Base-by-base conservation (phyloP, 2,329 filamentous ascomycete genomes). In the Stachybotrys chartarum region DNA sequence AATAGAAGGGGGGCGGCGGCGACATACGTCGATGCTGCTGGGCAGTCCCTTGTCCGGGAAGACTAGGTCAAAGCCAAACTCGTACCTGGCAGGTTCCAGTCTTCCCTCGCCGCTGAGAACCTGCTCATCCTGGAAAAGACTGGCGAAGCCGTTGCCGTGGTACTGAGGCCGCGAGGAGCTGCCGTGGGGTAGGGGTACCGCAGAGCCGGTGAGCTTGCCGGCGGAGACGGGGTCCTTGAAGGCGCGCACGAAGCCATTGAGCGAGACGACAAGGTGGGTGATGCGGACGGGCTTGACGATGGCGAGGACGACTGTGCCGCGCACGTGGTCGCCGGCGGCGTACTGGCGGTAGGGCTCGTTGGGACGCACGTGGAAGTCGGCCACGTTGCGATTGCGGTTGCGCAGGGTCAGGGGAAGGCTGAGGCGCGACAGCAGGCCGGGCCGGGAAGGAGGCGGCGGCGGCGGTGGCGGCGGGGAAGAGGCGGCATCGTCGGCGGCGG, bases 21-120 rank as follows among this genome's bases (percentile, higher is more conserved):
- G 51, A 78, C 89, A 67, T 81, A 97, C 93, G 74, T 96, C 92
- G 66, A 99, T 93, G 70, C 93, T 97, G 72, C 90, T 96, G n/a
- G 90, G 90, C 56, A 94, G 73, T 6, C 81, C 82, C 62, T 84
- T 81, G 52, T 80, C 76, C 2, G 87, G 87, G 61, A 91, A 90
- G 55, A 86, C 75, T 59, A 90, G 72, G 64, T 90, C 84, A 62
- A 90, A 91, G 57, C 88, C 85, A 70, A 94, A 94, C 69, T 91
- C 85, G 66, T 91, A 93, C 61, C 83, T 82, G 45, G 88, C 87
- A 50, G 87, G 80, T 53, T 88, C 85, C 42, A 94, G 74, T 63
- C 86, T 81, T 14, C 90, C 89, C 64, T 92, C 88, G 24, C 88
- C 89, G 66, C 88, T 91, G 42, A 94, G 73, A 14, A 90, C 86